Conservation (phyloP, 2,329 filamentous ascomycete genomes). For the Fusarium redolens region DNA sequence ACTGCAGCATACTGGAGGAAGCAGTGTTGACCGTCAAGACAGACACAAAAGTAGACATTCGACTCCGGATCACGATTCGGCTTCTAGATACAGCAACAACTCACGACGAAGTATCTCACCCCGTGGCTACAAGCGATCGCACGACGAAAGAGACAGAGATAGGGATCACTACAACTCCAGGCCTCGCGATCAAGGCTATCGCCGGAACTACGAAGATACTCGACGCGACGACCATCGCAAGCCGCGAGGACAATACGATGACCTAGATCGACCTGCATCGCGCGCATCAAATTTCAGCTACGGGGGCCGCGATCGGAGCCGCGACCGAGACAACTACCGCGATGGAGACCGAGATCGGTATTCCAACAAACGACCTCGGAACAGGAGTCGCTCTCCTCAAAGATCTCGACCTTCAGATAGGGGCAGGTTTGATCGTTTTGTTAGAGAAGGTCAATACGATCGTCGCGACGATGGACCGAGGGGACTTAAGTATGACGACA, state of each 20-base stretch:
- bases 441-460: constrained; percentile 47
- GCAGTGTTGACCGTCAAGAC: constrained; percentile 91
- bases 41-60: constrained; percentile 76
- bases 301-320: constrained; percentile 59
- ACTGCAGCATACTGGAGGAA: constrained; percentile 79
- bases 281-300: constrained; percentile 57
- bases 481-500: constrained; percentile 56
- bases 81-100: constrained; percentile 55
- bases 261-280: constrained; percentile 64
- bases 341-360: constrained; percentile 61
- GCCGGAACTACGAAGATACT: constrained; percentile 71
- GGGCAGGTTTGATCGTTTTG: constrained; percentile 50
- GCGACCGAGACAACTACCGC: constrained; percentile 48
- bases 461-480: constrained; percentile 35
- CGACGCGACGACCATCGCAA: constrained; percentile 60
- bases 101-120: constrained; percentile 68
- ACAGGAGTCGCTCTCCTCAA: constrained; percentile 65
- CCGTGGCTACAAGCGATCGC: constrained; percentile 73
- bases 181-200: constrained; percentile 61
- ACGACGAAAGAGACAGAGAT: constrained; percentile 67
- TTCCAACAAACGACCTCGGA: constrained; percentile 65
- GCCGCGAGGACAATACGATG: constrained; percentile 64
- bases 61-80: constrained; percentile 65
- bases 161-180: constrained; percentile 60
- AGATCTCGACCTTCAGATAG: constrained; percentile 53